These are phyloP conservation scores for Tulasnella sp. DNA, from an alignment of 768 basidiomycete genomes.

Conservation along the genomic window DNA sequence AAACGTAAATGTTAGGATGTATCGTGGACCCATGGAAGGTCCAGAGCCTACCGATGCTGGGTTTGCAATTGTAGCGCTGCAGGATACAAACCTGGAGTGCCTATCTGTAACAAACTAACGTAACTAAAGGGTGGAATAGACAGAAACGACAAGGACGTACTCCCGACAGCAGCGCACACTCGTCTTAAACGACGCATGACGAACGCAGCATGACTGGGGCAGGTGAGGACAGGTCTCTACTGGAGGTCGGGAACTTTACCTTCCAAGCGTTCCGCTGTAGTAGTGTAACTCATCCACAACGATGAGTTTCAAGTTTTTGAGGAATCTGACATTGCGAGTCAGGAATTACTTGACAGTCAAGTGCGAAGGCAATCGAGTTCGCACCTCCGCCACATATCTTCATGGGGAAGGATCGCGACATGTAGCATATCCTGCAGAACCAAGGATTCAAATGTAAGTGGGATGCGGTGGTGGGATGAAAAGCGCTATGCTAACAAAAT, in stretches of 20 bases:
- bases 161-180: conserved; percentile 64
- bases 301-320: conserved; percentile 64
- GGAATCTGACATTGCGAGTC: too few species aligned
- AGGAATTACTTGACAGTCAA: too few species aligned
- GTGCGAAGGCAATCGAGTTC: conserved; percentile 6
- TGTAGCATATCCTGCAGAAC: conserved; percentile 64
- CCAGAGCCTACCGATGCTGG: conserved; percentile 32
- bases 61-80: conserved; percentile 76
- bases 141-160: conserved; percentile 30
- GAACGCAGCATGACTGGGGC: conserved; percentile 60
- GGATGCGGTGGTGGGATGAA: not conserved
- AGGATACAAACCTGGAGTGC: conserved; percentile 57
- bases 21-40: not conserved
- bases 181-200: conserved; percentile 65
- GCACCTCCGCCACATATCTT: conserved; percentile 70
- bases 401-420: conserved; percentile 69
- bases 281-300: conserved; percentile 83
- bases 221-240: not conserved
- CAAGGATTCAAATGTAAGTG: not conserved
- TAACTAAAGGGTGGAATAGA: not conserved
- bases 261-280: conserved; percentile 69
- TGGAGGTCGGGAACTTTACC: conserved; percentile 30
- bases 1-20: not conserved
- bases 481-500: conserved; percentile 68
- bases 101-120: conserved; percentile 32